Evolutionary conservation across 257 asterid genomes (phyloP).

Genomic region (Echium plantagineum): DNA sequence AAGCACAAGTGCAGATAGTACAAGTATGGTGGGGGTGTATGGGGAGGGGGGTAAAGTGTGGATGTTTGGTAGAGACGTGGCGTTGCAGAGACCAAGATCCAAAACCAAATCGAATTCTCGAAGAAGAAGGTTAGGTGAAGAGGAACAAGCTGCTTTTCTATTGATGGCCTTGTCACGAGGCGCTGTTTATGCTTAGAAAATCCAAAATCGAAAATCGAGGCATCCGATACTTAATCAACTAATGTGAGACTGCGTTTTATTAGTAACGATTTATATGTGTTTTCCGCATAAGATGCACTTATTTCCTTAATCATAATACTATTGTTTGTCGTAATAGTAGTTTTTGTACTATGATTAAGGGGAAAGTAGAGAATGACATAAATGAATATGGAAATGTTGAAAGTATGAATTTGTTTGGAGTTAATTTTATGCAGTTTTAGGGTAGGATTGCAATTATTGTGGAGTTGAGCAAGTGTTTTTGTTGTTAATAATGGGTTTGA

Average conservation of each 20-base stretch:
- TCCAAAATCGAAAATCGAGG: too few relatives aligned
- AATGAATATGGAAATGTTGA: too few relatives aligned
- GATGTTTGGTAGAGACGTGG: slow-evolving; percentile 58
- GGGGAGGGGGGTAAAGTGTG: slow-evolving; percentile 34
- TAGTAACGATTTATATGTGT: background rate
- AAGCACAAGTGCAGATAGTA: slow-evolving; percentile 49
- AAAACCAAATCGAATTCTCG: slow-evolving; percentile 23
- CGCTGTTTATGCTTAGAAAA: slow-evolving; percentile 58
- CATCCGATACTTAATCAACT: background rate
- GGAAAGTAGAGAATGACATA: background rate
- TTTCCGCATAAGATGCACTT: background rate
- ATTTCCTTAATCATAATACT: background rate
- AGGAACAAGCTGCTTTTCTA: slow-evolving; percentile 77
- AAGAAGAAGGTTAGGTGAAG: slow-evolving; percentile 73
- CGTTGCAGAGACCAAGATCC: slow-evolving; percentile 72
- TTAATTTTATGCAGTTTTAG: too few relatives aligned
- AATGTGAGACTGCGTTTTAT: background rate
- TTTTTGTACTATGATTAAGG: background rate
- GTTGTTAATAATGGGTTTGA: too few relatives aligned
- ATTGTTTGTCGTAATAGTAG: background rate
- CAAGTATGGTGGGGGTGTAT: slow-evolving; percentile 16
- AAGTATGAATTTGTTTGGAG: too few relatives aligned
- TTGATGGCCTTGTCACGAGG: slow-evolving; percentile 87
- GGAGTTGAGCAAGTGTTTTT: too few relatives aligned
- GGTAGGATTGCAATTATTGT: too few relatives aligned